Evolutionary conservation across 148 eudicot genomes (phyloP).

Genomic region (Dysphania ambrosioides): DNA sequence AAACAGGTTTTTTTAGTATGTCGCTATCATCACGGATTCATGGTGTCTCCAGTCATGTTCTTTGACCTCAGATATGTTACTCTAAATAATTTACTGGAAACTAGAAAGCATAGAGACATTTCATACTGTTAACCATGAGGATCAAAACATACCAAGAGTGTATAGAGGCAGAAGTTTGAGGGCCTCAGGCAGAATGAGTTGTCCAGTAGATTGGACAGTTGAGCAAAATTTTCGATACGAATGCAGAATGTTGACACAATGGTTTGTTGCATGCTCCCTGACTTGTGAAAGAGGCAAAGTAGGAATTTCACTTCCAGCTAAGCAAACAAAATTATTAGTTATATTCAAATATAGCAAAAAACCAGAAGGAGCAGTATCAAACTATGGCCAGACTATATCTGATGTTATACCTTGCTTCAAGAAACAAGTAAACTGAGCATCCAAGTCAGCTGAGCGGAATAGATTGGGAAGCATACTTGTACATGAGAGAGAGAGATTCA

Average conservation of each 20-base stretch:
- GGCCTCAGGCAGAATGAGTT: slow-evolving; percentile 93
- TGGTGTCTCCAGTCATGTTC: background rate
- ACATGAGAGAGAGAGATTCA: slow-evolving; percentile 87
- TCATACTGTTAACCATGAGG: background rate
- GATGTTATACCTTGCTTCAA: slow-evolving; percentile 70
- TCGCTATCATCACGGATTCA: background rate
- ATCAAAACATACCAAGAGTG: slow-evolving; percentile 61
- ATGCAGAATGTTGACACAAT: slow-evolving; percentile 69
- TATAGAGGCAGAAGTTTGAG: slow-evolving; percentile 87
- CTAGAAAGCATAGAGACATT: background rate
- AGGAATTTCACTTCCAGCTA: slow-evolving; percentile 74
- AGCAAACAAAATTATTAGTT: slow-evolving; percentile 10
- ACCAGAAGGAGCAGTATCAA: background rate
- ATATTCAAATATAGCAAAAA: background rate
- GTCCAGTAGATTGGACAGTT: slow-evolving; percentile 74
- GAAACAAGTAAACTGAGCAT: slow-evolving; percentile 88
- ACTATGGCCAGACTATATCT: background rate
- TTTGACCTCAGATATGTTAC: background rate
- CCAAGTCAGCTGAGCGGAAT: slow-evolving; percentile 90
- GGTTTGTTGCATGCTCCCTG: slow-evolving; percentile 68
- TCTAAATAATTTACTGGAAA: background rate
- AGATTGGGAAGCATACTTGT: slow-evolving; percentile 71
- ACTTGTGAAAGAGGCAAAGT: slow-evolving; percentile 64
- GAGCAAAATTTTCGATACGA: slow-evolving; percentile 94
- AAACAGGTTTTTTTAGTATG: background rate